Base-by-base conservation (phyloP, 345 rosid genomes). In the Carallia brachiata region DNA sequence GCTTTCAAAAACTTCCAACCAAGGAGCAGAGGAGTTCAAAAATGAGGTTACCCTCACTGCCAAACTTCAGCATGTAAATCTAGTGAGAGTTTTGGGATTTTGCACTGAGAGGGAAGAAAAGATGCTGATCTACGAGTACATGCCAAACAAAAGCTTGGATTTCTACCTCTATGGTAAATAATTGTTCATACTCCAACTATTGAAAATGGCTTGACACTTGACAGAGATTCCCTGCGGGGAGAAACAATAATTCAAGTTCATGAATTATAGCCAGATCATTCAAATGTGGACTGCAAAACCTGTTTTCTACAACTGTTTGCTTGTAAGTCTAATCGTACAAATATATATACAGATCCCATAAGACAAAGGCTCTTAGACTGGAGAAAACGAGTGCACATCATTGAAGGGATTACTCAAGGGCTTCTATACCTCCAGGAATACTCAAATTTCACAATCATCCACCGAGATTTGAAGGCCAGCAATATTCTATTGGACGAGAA, bases 351-450 rank as follows among this genome's bases (percentile, higher is more conserved):
- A 84, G 88, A 84, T 31, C 81, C 77, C 0, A 52, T 34, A 0
- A 73, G 75, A 56, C 40, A 69, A 23, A 10, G 61, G 19, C 16
- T 12, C 0, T 70, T 82, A 55, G 83, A 82, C 37, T 80, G 83
- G 86, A 64, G 23, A 27, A 80, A 66, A 69, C 72, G 83, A 0
- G 72, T 77, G 13, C n/a, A 40, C 1, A 85, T 82, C 54, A 80
- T 80, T 55, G 83, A 81, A 74, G 86, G 86, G 30, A 58, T 85
- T 16, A 73, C 76, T 23, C 86, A 84, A 75, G 88, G 86, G 16
- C 86, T 84, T 58, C 55, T 82, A 0, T 84, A 84, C 64, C 86
- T 82, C 30, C 86, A 85, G 67, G 86, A 85, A 52, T 85, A 82
- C 78, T 85, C 86, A 0, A 82, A 82, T 63, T 63, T 80, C 47